Evolutionary conservation across 2,329 filamentous ascomycete genomes (phyloP), one percentile per base, ranked within the genome.

Genomic region (Arthroderma sp.): DNA sequence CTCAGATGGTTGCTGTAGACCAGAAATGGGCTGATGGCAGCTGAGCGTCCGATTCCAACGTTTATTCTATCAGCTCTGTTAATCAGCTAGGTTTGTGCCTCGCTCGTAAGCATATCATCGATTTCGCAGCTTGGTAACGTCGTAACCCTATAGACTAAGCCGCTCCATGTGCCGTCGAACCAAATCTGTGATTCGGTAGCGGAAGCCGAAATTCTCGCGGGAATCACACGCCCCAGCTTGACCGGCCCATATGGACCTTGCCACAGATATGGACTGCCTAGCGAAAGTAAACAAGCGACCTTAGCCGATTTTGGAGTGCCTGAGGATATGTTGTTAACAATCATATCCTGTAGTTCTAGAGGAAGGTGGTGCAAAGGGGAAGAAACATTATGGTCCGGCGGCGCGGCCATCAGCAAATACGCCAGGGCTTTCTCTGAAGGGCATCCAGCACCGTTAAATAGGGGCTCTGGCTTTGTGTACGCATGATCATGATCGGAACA

Each of bases 111-210:
- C 15, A 22, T 22, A 22, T 22, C 15, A 22, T 22, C 15, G 15
- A 22, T 22, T 22, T 22, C 15, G 15, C 15, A 22, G 15, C 15
- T 22, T 22, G 15, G 15, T 22, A 22, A 22, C 15, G 15, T 52
- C 15, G 15, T 22, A 22, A 22, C 15, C 15, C 15, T 49, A 38
- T 55, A 55, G 40, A 48, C 51, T 44, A 55, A 34, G 29, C 51
- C 52, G 42, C 51, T 52, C 40, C 33, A 34, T 32, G 47, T 45
- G 32, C 45, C 45, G 43, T 44, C 53, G 37, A 56, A 55, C 42
- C 34, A 49, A 42, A 55, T 54, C 29, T 54, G 53, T 34, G 49
- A 53, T 48, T 56, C 53, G 33, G 51, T 45, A 36, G 48, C 48
- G 47, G 45, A 48, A 34, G 38, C 41, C 31, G 42, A 30, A 29